Percentiles rank a stretch among this genome's conserved stretches.
Conservation (phyloP, 2,329 filamentous ascomycete species). For the Fusarium sp. region DNA sequence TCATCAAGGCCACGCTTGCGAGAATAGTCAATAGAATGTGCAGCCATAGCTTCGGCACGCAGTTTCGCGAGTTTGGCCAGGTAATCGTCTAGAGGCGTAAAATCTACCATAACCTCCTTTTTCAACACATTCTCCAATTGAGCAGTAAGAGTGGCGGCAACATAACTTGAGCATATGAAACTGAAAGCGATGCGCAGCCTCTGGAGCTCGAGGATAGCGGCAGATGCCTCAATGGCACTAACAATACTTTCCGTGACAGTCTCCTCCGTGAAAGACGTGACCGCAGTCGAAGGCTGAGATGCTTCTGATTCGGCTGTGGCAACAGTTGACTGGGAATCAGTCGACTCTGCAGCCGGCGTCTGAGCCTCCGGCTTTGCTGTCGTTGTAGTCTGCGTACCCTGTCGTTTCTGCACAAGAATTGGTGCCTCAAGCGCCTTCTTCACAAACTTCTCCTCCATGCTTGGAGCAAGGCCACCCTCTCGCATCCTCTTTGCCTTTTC, state of each 20-base stretch:
- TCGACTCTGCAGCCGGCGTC: constrained; percentile 44
- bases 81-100: constrained; percentile 78
- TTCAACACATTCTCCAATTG: constrained; percentile 59
- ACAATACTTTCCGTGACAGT: constrained; percentile 52
- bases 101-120: constrained; percentile 66
- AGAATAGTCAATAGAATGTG: constrained; percentile 78
- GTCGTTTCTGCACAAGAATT: constrained; percentile 74
- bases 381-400: constrained; percentile 49
- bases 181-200: constrained; percentile 73
- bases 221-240: constrained; percentile 61
- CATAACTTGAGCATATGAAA: constrained; percentile 74
- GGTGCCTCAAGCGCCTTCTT: constrained; percentile 81
- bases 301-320: constrained; percentile 54
- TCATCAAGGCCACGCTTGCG: constrained; percentile 77
- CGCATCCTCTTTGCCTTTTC: constrained; percentile 79
- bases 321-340: constrained; percentile 60
- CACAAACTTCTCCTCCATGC: constrained; percentile 89
- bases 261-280: constrained; percentile 59
- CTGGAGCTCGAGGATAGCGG: constrained; percentile 69
- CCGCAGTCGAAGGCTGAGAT: constrained; percentile 61
- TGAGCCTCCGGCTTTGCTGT: constrained; percentile 37
- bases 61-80: constrained; percentile 74
- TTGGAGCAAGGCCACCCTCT: constrained; percentile 75
- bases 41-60: constrained; percentile 77
- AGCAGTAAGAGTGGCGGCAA: constrained; percentile 61